Evolutionary conservation across 202 grass and related monocot genomes (phyloP).

Genomic region (Carex sylvatica): DNA sequence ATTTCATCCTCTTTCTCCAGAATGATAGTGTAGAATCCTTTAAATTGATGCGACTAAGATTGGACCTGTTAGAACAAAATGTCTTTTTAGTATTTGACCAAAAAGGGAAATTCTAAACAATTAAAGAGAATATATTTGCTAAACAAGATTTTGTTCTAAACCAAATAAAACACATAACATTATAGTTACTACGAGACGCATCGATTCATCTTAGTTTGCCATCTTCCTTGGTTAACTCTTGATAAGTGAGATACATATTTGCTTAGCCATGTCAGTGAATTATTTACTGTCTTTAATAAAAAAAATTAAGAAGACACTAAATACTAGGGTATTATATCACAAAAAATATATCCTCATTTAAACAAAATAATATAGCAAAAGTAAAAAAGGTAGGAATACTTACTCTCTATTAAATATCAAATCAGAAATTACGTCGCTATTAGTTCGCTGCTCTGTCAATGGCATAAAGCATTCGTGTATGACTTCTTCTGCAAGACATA

Average conservation of each 20-base stretch:
- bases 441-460: constrained; percentile 64
- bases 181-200: background rate
- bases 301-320: background rate
- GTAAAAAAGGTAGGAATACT: constrained; percentile 33
- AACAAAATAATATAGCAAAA: constrained; percentile 27
- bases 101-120: background rate
- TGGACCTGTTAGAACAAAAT: constrained; percentile 47
- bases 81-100: background rate
- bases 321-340: background rate
- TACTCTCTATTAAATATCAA: constrained; percentile 79
- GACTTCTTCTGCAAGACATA: constrained; percentile 54
- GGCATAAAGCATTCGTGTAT: constrained; percentile 82
- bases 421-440: constrained; percentile 62
- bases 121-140: background rate
- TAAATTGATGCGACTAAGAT: constrained; percentile 58
- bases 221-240: background rate
- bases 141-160: background rate
- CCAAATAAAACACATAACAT: background rate
- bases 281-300: background rate
- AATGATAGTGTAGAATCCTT: constrained; percentile 75
- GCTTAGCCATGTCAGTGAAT: too few species aligned
- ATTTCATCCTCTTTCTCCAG: constrained; percentile 56
- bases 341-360: background rate
- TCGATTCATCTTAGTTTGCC: background rate
- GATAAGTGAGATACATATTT: background rate